These are phyloP conservation scores for Pseudomonodictys pantanalensis DNA, from an alignment of 495 filamentous ascomycete genomes.

Conservation along the genomic window DNA sequence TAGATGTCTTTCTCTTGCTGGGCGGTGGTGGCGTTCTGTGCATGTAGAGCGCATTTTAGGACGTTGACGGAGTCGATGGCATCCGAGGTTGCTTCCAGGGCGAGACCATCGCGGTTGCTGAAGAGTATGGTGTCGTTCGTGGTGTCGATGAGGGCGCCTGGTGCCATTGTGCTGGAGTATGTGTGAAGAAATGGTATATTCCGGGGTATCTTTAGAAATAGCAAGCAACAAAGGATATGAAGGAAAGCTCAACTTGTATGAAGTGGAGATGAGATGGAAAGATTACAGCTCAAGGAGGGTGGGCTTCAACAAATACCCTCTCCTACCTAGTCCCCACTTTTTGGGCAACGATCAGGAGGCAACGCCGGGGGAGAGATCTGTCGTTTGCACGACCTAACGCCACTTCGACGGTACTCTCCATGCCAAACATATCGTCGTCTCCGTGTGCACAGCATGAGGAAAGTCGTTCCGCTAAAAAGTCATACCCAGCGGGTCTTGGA, in stretches of 20 bases:
- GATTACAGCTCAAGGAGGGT: background rate
- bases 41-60: constrained; percentile 54
- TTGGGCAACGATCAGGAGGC: too few relatives aligned
- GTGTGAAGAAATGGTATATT: background rate
- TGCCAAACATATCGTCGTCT: too few relatives aligned
- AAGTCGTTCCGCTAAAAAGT: too few relatives aligned
- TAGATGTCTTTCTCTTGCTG: constrained; percentile 55
- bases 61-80: constrained; percentile 79
- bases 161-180: constrained; percentile 35
- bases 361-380: too few relatives aligned
- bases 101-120: constrained; percentile 57
- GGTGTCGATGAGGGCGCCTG: constrained; percentile 37
- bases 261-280: background rate
- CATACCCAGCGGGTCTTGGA: too few relatives aligned
- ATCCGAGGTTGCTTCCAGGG: constrained; percentile 79
- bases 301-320: too few relatives aligned
- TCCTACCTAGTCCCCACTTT: too few relatives aligned
- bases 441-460: too few relatives aligned
- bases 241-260: too few relatives aligned
- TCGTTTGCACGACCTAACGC: too few relatives aligned
- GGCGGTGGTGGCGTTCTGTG: constrained; percentile 45
- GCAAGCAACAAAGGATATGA: too few relatives aligned
- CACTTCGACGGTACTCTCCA: too few relatives aligned
- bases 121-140: constrained; percentile 36
- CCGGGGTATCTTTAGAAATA: constrained; percentile 16